Evolutionary conservation across 768 basidiomycete species (phyloP), one percentile per base, ranked within the genome.

Genomic region (Auricularia heimuer): DNA sequence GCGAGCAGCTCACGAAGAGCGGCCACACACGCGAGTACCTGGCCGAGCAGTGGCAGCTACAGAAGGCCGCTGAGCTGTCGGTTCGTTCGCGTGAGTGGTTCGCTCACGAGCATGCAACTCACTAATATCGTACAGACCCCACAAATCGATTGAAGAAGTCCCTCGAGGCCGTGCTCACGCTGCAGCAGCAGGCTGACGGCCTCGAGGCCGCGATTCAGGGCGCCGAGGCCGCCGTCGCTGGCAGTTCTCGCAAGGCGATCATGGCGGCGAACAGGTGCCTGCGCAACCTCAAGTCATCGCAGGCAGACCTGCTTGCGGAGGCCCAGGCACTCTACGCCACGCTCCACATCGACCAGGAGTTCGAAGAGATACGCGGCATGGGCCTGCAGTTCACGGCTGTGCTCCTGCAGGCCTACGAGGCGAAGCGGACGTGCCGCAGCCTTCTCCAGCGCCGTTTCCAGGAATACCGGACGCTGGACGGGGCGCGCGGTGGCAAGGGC

Each of bases 11-110:
- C 1, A 60, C 62, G 1, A 33, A 69, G 1, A 73, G 70, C 44
- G 69, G 68, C 0, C 47, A 74, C 3, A 1, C 66, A 0, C 29
- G 65, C 0, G 24, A 37, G 1, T 70, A 75, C 1, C 68, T 80
- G 0, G 63, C 69, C 0, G 16, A 65, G 7, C 70, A 79, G 60
- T 80, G 79, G 79, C 65, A 65, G 1, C 37, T 66, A 0, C 79
- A 81, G 65, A 68, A 69, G 61, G 64, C 47, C 3, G 69, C 73
- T 0, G 76, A 80, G 65, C 65, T 72, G 2, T 77, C 76, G 0
- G 11, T 74, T 6, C 65, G 66, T 1, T 58, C 71, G 2, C 68
- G 72, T 79, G 70, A 61, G 77, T 75, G n/a, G n/a, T n/a, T n/a
- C n/a, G 39, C 16, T 61, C 65, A 68, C 39, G 33, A 12, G 34